Evolutionary conservation across 2,329 filamentous ascomycete genomes (phyloP), one percentile per base, ranked within the genome.

Genomic region (Colletotrichum sp.): DNA sequence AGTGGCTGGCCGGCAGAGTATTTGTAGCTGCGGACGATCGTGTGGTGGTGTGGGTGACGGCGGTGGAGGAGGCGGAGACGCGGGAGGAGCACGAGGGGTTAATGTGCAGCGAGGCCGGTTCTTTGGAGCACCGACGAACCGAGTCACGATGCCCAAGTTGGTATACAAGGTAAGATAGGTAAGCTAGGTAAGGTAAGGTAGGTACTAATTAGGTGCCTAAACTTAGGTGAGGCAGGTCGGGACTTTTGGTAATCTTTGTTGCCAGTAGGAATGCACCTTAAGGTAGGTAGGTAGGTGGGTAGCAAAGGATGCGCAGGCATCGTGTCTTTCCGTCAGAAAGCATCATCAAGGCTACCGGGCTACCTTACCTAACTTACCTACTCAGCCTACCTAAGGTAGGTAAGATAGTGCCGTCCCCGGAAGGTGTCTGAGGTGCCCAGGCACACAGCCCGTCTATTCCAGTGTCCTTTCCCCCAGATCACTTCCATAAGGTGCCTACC

Each of bases 51-150:
- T 26, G 28, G 39, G 16, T 16, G 30, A 44, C n/a, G 28, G 52
- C 30, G 18, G 34, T 36, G 68, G 60, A 21, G 67, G 59, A 28
- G 59, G 36, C 62, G 44, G 69, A 36, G 52, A 39, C 9, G 30
- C 16, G 10, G n/a, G 39, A 55, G 64, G 64, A 59, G 66, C 18
- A 60, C n/a, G 72, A 62, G 55, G 72, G 69, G 72, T 67, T 55
- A 75, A 72, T 67, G 62, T 55, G 49, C 32, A 72, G 72, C 72
- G 72, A 72, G 68, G 26, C 69, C 55, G 72, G 72, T 69, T 75
- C 59, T 71, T 64, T 69, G 52, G 72, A 74, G 67, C 26, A 69
- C 68, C 72, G 71, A 71, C 34, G 24, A 60, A 32, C 72, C 72
- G 67, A 71, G 60, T 69, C 34, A 26, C 32, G 49, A 34, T 26